phyloP scores from a whole-genome alignment of 2,329 filamentous ascomycete species.

The Dryadomyces quercus-mongolicae region DNA sequence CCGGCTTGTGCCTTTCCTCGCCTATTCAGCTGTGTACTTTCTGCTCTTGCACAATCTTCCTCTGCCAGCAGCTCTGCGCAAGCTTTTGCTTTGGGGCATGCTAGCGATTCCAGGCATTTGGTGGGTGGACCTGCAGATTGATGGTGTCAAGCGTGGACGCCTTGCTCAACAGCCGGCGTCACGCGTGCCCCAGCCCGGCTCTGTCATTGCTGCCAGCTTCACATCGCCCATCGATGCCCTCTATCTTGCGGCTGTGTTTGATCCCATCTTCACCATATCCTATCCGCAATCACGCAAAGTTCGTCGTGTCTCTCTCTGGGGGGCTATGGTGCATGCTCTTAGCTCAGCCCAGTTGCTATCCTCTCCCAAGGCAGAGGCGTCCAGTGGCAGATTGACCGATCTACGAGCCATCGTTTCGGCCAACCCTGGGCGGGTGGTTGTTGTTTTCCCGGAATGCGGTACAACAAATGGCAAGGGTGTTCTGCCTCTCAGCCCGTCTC shows the following conservation, averaged over 20 bases:
- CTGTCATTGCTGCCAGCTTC: slow-evolving; percentile 80
- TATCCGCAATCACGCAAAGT: slow-evolving; percentile 67
- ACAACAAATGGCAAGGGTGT: slow-evolving; percentile 91
- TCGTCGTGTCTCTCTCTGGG: slow-evolving; percentile 61
- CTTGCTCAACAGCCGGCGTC: slow-evolving; percentile 60
- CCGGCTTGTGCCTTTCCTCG: slow-evolving; percentile 66
- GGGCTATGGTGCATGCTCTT: slow-evolving; percentile 65
- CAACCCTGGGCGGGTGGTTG: slow-evolving; percentile 65
- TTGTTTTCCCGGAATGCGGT: slow-evolving; percentile 85
- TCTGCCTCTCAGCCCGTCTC: slow-evolving; percentile 65
- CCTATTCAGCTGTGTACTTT: slow-evolving; percentile 60
- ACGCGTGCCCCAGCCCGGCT: slow-evolving; percentile 66
- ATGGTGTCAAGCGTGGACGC: slow-evolving; percentile 87
- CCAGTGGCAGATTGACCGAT: slow-evolving; percentile 37
- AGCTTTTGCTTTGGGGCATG: slow-evolving; percentile 77
- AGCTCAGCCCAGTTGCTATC: slow-evolving; percentile 36
- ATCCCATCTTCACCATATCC: slow-evolving; percentile 82
- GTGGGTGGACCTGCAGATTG: slow-evolving; percentile 98
- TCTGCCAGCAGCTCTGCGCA: slow-evolving; percentile 50
- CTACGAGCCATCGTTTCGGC: slow-evolving; percentile 49
- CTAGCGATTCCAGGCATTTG: slow-evolving; percentile 85
- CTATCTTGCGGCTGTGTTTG: slow-evolving; percentile 91
- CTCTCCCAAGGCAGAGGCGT: slow-evolving; percentile 16
- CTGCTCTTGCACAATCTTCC: slow-evolving; percentile 68
- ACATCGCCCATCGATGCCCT: slow-evolving; percentile 88